phyloP scores from a whole-genome alignment of 2,329 filamentous ascomycete genomes.

The Penicillium oxalicum region DNA sequence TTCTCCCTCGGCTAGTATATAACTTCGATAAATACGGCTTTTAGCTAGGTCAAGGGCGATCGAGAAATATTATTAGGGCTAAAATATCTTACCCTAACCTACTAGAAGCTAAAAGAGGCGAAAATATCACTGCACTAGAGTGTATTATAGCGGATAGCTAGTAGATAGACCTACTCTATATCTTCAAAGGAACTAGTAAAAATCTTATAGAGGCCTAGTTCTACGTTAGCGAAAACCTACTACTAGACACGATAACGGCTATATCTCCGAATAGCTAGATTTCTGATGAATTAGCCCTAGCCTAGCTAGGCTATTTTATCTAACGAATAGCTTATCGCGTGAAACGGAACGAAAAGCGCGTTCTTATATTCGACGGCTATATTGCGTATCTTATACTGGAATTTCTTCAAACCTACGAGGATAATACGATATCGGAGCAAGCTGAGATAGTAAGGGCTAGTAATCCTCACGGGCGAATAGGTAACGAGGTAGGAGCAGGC shows the following conservation, averaged over 20 bases:
- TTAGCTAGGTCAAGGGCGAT: not conserved
- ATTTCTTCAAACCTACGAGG: not conserved
- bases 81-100: not conserved
- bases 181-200: not conserved
- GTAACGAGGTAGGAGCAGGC: not conserved
- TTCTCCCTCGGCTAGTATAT: not conserved
- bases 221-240: not conserved
- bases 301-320: not conserved
- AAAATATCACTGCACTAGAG: not conserved
- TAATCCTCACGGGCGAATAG: not conserved
- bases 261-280: not conserved
- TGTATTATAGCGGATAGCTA: not conserved
- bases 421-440: not conserved
- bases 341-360: not conserved
- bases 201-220: not conserved
- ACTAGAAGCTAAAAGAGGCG: not conserved
- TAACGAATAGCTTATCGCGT: not conserved
- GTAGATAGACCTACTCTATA: not conserved
- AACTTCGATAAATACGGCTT: constrained; percentile 3
- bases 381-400: not conserved
- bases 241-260: not conserved
- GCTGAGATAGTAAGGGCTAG: not conserved
- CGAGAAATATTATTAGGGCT: not conserved
- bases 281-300: not conserved
- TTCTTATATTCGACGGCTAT: not conserved